phyloP scores from a whole-genome alignment of 2,329 filamentous ascomycete species.

The Elsinoe batatas region DNA sequence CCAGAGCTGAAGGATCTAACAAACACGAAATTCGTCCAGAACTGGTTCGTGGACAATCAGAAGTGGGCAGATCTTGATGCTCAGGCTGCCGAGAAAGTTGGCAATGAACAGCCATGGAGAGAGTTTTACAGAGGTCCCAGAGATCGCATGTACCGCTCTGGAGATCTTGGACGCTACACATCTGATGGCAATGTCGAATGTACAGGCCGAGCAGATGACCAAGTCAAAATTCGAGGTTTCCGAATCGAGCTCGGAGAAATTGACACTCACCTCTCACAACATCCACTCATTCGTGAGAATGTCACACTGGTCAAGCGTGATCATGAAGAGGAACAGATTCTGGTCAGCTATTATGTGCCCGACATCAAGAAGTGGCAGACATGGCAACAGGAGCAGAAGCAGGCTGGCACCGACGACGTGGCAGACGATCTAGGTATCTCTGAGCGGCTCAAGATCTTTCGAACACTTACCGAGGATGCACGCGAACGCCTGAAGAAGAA shows the following conservation, averaged over 20 bases:
- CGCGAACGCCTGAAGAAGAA: constrained; percentile 61
- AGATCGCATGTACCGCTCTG: constrained; percentile 78
- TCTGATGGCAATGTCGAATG: constrained; percentile 63
- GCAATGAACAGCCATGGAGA: constrained; percentile 61
- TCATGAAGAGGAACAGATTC: constrained; percentile 70
- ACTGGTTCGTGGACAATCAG: constrained; percentile 74
- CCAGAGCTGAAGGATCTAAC: constrained; percentile 51
- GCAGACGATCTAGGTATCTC: constrained; percentile 23
- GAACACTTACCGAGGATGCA: constrained; percentile 48
- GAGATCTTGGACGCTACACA: constrained; percentile 71
- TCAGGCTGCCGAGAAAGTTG: constrained; percentile 37
- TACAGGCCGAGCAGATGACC: constrained; percentile 71
- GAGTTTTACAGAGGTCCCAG: constrained; percentile 69
- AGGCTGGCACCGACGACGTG: constrained; percentile 13
- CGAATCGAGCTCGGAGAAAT: constrained; percentile 92
- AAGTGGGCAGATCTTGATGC: constrained; percentile 59
- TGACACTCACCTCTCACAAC: constrained; percentile 67
- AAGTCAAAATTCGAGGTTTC: constrained; percentile 95
- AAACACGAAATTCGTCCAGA: constrained; percentile 65
- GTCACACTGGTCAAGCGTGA: constrained; percentile 77
- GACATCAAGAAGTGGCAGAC: constrained; percentile 63
- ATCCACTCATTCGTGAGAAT: constrained; percentile 70
- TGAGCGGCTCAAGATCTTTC: constrained; percentile 47
- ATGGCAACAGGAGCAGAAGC: constrained; percentile 46
- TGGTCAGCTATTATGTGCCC: constrained; percentile 86